Percentiles rank a stretch among this genome's conserved stretches.
phyloP scores from a whole-genome alignment of 768 basidiomycete genomes.

The Jaapia argillacea region DNA sequence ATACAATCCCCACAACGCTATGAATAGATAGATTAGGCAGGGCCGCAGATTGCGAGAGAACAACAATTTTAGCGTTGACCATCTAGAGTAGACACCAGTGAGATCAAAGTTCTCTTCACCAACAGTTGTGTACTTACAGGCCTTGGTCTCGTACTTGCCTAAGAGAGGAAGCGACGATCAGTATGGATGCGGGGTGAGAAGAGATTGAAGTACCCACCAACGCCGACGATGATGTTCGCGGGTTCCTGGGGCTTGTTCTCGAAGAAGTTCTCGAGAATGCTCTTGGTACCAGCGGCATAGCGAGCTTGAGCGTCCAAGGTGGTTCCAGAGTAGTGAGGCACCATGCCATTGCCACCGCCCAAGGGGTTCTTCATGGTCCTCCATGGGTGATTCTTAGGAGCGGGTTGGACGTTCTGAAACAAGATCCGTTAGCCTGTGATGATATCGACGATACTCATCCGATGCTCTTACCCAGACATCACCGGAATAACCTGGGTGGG shows the following conservation, averaged over 20 bases:
- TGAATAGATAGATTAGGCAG: too few relatives aligned
- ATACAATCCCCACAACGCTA: too few relatives aligned
- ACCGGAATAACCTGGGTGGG: slow-evolving; percentile 29
- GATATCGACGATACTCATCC: background rate
- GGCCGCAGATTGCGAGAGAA: too few relatives aligned
- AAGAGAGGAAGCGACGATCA: slow-evolving; percentile 1
- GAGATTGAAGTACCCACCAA: slow-evolving; percentile 32
- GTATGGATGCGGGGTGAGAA: background rate
- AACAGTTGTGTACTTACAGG: slow-evolving; percentile 23
- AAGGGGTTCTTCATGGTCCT: slow-evolving; percentile 72
- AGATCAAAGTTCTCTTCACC: background rate
- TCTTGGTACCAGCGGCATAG: slow-evolving; percentile 65
- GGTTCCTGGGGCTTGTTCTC: slow-evolving; percentile 56
- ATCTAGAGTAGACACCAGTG: slow-evolving; percentile 22
- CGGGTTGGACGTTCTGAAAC: slow-evolving; percentile 68
- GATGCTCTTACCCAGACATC: slow-evolving; percentile 46
- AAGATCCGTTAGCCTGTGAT: background rate
- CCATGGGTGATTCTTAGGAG: slow-evolving; percentile 82
- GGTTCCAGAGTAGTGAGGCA: slow-evolving; percentile 81
- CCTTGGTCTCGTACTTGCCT: slow-evolving; percentile 36
- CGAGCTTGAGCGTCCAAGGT: slow-evolving; percentile 85
- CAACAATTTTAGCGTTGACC: slow-evolving; percentile 35
- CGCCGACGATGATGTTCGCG: slow-evolving; percentile 71
- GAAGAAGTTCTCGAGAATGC: slow-evolving; percentile 67
- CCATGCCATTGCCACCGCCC: slow-evolving; percentile 85